Percentiles rank a stretch among this genome's conserved stretches.
Conservation (phyloP, 805 yeast species). For the Yarrowia keelungensis region DNA sequence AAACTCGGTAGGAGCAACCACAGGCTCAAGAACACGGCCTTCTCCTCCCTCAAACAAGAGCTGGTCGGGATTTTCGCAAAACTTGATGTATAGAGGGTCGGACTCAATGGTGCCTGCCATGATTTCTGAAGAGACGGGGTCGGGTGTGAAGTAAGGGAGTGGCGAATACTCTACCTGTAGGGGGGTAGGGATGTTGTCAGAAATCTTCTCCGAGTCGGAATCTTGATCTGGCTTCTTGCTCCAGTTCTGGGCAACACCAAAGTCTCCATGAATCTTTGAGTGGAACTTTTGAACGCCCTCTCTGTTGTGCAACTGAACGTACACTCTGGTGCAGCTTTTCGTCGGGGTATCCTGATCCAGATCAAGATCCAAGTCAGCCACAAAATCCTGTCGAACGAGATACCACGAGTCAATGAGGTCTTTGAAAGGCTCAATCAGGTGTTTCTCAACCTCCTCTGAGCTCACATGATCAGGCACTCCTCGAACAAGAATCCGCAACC, state of each 20-base stretch:
- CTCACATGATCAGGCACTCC: slow-evolving; percentile 13
- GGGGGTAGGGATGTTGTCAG: slow-evolving; percentile 1
- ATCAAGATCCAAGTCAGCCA: slow-evolving; percentile 22
- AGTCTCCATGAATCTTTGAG: neutral
- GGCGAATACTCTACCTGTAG: slow-evolving; percentile 30
- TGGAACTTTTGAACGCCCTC: slow-evolving; percentile 13
- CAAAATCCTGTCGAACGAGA: slow-evolving; percentile 22
- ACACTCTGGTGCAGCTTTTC: slow-evolving; percentile 4
- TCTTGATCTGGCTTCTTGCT: neutral
- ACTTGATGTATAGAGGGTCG: slow-evolving; percentile 26
- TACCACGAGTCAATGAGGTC: slow-evolving; percentile 20
- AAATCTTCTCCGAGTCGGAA: neutral
- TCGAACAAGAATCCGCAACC: slow-evolving; percentile 20
- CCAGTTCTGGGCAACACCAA: neutral
- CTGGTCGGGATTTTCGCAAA: slow-evolving; percentile 32
- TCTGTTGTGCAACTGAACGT: slow-evolving; percentile 6
- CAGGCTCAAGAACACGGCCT: slow-evolving; percentile 19
- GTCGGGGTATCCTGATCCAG: neutral
- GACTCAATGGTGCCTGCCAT: slow-evolving; percentile 13
- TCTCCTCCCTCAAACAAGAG: slow-evolving; percentile 18
- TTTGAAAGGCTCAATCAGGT: neutral
- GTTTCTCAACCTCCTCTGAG: neutral
- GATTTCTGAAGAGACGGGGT: neutral
- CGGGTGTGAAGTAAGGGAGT: neutral
- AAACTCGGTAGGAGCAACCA: slow-evolving; percentile 22